A percentile compares a stretch with the other conserved stretches of the same genome.
Evolutionary conservation across 257 asterid genomes (phyloP).

Genomic region (Scutellaria galericulata): DNA sequence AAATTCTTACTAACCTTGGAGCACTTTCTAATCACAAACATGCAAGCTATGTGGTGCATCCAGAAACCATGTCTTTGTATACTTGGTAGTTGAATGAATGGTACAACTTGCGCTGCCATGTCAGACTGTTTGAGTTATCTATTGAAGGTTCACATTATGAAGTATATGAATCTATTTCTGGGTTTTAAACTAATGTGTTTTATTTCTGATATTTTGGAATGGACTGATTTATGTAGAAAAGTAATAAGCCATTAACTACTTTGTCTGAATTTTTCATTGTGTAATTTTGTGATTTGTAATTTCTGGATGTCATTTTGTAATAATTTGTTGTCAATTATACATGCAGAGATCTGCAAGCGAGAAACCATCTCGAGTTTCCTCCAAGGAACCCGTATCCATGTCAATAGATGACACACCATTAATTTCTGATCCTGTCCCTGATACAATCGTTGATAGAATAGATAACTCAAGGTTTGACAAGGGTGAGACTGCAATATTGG

Average conservation of each 20-base stretch:
- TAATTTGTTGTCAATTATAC: conserved; percentile 7
- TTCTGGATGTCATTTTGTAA: neutral
- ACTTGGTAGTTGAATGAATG: too few species aligned
- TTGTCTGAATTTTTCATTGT: conserved; percentile 6
- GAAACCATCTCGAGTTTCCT: conserved; percentile 47
- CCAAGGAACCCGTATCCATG: conserved; percentile 42
- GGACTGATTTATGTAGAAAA: neutral
- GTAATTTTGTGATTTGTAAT: neutral
- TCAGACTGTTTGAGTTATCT: too few species aligned
- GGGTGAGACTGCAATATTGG: conserved; percentile 23
- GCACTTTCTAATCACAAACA: too few species aligned
- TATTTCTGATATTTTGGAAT: neutral
- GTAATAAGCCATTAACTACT: conserved; percentile 2
- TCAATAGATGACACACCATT: conserved; percentile 40
- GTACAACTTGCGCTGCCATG: too few species aligned
- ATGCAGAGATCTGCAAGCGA: conserved; percentile 52
- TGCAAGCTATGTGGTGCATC: too few species aligned
- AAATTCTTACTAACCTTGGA: too few species aligned
- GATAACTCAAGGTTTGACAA: conserved; percentile 37
- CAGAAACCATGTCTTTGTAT: too few species aligned
- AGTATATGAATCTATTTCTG: neutral
- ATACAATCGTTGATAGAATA: conserved; percentile 27
- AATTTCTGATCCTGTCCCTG: conserved; percentile 41
- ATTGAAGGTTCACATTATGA: neutral
- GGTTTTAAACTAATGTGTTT: neutral